A percentile compares a stretch with the other conserved stretches of the same genome.
Conservation (phyloP, 163 green algal species). For the Volvox carteri region DNA sequence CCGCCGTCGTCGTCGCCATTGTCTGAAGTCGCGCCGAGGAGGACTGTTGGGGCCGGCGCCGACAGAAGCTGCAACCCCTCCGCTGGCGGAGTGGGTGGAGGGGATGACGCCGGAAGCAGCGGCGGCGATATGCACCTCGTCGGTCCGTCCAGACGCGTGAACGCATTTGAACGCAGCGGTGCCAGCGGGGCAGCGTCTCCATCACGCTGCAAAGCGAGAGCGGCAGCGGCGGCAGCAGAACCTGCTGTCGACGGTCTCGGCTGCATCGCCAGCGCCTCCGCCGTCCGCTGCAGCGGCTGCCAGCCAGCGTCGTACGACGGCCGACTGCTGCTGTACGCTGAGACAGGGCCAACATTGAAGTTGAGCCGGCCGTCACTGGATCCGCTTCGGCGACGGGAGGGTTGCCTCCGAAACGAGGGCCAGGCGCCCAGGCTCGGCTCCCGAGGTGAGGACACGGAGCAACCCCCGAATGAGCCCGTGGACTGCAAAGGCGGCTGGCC, state of each 20-base stretch:
- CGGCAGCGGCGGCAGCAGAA: too few species aligned
- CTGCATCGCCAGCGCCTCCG: background rate
- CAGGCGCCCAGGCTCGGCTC: slow-evolving; percentile 10
- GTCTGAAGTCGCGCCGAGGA: too few species aligned
- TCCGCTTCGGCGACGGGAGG: background rate
- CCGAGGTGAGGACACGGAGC: background rate
- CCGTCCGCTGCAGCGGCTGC: background rate
- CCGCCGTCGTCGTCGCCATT: too few species aligned
- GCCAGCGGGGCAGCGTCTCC: too few species aligned
- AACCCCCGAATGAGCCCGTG: background rate
- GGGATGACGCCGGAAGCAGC: background rate
- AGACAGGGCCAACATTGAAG: background rate
- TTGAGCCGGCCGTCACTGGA: background rate
- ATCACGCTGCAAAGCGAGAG: too few species aligned
- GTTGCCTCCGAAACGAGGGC: background rate
- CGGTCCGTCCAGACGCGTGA: background rate
- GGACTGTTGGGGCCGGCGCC: too few species aligned
- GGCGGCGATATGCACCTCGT: background rate
- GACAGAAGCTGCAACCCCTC: too few species aligned
- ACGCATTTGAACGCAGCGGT: too few species aligned
- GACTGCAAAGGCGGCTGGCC: background rate
- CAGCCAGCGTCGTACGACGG: background rate
- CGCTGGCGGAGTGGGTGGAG: too few species aligned
- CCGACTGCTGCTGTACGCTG: background rate
- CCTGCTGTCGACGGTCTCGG: too few species aligned